Conservation (phyloP, 257 asterid genomes). For the Solanum okadae region DNA sequence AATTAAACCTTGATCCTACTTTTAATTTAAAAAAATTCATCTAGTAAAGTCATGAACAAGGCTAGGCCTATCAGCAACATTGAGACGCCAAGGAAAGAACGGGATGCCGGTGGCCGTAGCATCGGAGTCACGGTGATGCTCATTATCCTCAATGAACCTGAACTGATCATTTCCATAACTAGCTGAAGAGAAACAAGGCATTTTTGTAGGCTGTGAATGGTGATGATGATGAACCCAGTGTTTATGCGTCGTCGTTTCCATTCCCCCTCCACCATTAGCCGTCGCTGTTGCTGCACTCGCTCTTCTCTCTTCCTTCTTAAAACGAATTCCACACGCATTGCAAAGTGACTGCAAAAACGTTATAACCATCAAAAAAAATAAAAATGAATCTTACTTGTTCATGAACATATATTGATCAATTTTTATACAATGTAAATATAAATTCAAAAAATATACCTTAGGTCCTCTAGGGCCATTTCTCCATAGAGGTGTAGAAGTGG, state of each 20-base stretch:
- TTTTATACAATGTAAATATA: too few species aligned
- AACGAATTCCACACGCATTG: slow-evolving; percentile 96
- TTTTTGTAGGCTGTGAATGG: slow-evolving; percentile 29
- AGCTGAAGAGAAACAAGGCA: slow-evolving; percentile 17
- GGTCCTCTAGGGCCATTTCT: slow-evolving; percentile 93
- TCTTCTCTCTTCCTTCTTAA: slow-evolving; percentile 92
- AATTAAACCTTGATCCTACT: not conserved
- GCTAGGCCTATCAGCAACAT: slow-evolving; percentile 57
- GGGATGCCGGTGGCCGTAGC: slow-evolving; percentile 17
- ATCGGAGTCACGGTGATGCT: slow-evolving; percentile 43
- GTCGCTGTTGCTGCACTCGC: slow-evolving; percentile 76
- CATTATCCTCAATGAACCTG: slow-evolving; percentile 52
- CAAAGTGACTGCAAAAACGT: slow-evolving; percentile 67
- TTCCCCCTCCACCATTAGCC: slow-evolving; percentile 14
- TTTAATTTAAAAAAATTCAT: not conserved
- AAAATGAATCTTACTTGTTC: too few species aligned
- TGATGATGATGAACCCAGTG: slow-evolving; percentile 42
- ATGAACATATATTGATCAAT: too few species aligned
- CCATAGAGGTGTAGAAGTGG: slow-evolving; percentile 96
- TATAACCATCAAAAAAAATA: not conserved
- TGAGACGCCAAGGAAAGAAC: slow-evolving; percentile 71
- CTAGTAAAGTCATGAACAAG: slow-evolving; percentile 69
- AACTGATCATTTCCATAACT: slow-evolving; percentile 37
- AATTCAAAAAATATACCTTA: slow-evolving; percentile 27
- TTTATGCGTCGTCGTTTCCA: slow-evolving; percentile 24